Conservation (phyloP, 2,329 filamentous ascomycete species). For the Corinectria fuckeliana region DNA sequence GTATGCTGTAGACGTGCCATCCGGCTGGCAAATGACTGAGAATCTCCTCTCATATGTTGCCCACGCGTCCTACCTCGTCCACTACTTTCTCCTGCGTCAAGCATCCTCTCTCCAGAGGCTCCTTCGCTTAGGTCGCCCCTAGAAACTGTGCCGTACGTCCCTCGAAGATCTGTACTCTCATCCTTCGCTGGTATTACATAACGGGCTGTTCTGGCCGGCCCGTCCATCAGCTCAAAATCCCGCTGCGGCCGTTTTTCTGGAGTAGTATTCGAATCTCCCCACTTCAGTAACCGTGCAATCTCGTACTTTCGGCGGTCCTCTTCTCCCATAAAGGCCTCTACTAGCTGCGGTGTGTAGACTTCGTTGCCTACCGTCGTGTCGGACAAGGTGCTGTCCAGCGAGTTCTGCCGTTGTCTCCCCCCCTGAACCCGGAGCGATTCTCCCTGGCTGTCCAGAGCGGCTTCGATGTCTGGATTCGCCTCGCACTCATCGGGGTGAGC, state of each 20-base stretch:
- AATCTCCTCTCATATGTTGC: neutral
- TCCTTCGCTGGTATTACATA: neutral
- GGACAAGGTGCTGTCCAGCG: constrained; percentile 71
- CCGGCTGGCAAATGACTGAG: constrained; percentile 28
- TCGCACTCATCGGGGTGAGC: constrained; percentile 68
- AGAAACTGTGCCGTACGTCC: constrained; percentile 8
- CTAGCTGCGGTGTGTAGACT: constrained; percentile 69
- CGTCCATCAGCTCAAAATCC: neutral
- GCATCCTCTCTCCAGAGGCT: neutral
- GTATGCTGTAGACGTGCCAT: constrained; percentile 16
- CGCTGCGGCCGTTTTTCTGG: neutral
- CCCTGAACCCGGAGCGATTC: neutral
- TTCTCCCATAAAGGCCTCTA: constrained; percentile 79
- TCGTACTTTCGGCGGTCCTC: constrained; percentile 79
- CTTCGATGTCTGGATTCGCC: constrained; percentile 36
- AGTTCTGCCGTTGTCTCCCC: constrained; percentile 52
- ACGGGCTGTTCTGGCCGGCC: constrained; percentile 14
- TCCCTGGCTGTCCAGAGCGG: constrained; percentile 3
- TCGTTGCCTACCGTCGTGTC: constrained; percentile 63
- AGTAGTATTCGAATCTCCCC: neutral
- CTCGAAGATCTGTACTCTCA: neutral
- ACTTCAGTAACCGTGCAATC: constrained; percentile 56
- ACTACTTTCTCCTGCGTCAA: neutral
- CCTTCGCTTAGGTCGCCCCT: neutral
- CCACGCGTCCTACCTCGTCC: neutral